Evolutionary conservation across 495 filamentous ascomycete genomes (phyloP), one percentile per base, ranked within the genome.

Genomic region (Penicillium argentinense): DNA sequence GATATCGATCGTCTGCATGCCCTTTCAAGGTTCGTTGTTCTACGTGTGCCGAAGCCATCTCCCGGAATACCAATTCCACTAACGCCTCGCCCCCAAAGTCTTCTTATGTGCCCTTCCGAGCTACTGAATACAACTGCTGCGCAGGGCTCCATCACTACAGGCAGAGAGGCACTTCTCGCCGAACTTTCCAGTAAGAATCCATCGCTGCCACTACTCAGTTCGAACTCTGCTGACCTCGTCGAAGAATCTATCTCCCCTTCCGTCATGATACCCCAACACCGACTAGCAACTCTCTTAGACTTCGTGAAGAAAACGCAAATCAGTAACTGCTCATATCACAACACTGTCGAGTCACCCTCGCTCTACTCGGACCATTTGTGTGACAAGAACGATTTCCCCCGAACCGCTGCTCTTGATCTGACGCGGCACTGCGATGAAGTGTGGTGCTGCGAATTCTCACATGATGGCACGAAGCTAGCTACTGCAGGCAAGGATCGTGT

Each of bases 251-350:
- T 99, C 47, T 95, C 95, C 3, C 93, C 93, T 1, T 91, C 89
- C n/a, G 87, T 96, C 18, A 97, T 99, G 95, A 88, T 99, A 39
- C 95, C 93, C 4, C 88, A 95, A 54, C 89, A 95, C 64, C 87
- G 93, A 9, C 74, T 99, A n/a, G 89, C 88, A 6, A 73, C 80
- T 19, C 67, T 99, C n/a, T 69, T 99, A 39, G 75, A 88, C 38
- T 80, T 92, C 45, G 81, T 95, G 21, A 96, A 97, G 59, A 72
- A 82, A 38, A 79, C 74, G 42, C 92, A 96, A 67, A 87, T 97
- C 33, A 78, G 81, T 38, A 76, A 80, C 28, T 99, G 93, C 57
- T 68, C 89, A 33, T 99, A 89, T 68, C 93, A 99, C 69, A 96
- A 92, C 47, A 87, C 82, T 4, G 74, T 81, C n/a, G 62, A 72